phyloP scores from a whole-genome alignment of 305 asterid species.

The Ruellia speciosa region DNA sequence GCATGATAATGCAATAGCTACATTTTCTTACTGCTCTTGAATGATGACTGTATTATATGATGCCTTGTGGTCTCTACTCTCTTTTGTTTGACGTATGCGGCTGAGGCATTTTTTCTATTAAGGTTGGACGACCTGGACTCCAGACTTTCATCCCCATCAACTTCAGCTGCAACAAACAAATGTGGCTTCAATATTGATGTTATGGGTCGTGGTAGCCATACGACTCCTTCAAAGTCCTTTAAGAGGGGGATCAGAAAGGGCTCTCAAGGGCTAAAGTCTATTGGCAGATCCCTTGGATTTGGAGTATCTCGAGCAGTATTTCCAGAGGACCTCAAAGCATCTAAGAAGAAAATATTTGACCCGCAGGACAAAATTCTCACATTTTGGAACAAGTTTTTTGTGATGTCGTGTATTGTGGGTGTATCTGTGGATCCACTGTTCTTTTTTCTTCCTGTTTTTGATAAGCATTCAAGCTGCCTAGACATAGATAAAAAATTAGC shows the following conservation, averaged over 20 bases:
- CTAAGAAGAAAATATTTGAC: constrained; percentile 88
- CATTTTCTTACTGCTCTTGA: constrained; percentile 1
- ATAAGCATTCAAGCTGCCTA: constrained; percentile 59
- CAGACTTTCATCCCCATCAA: constrained; percentile 74
- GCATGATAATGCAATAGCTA: neutral
- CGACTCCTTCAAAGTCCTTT: constrained; percentile 64
- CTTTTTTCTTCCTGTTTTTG: constrained; percentile 87
- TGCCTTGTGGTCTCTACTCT: constrained; percentile 7
- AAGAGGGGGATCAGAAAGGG: constrained; percentile 85
- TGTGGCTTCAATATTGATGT: constrained; percentile 72
- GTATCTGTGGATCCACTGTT: constrained; percentile 95
- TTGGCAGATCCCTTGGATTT: constrained; percentile 85
- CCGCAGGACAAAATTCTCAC: constrained; percentile 96
- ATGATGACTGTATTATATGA: constrained; percentile 12
- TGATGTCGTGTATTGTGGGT: constrained; percentile 84
- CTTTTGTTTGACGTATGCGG: constrained; percentile 2
- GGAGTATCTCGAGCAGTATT: constrained; percentile 86
- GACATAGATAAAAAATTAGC: constrained; percentile 84
- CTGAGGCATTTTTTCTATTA: constrained; percentile 13
- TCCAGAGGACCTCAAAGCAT: constrained; percentile 86
- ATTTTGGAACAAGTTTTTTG: constrained; percentile 77
- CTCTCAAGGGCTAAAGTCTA: constrained; percentile 86
- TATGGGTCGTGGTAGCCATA: constrained; percentile 44
- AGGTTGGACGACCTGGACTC: constrained; percentile 97
- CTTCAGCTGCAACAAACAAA: constrained; percentile 58